Conservation (phyloP, 2,329 filamentous ascomycete genomes). For the Ascochyta rabiei region DNA sequence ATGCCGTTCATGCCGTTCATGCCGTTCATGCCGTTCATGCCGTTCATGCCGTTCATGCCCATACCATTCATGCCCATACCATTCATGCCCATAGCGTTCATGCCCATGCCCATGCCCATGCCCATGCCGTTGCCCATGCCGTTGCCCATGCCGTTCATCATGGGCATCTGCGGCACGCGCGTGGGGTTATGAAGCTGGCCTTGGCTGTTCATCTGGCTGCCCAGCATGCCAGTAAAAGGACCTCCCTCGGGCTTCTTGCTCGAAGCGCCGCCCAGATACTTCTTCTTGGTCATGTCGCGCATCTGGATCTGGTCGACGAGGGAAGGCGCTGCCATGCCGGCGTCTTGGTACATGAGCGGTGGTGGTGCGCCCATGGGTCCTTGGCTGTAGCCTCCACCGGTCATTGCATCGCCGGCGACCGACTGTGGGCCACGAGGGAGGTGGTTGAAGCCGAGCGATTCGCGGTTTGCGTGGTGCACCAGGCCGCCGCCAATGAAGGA, state of each 20-base stretch:
- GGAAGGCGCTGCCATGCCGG: slow-evolving; percentile 38
- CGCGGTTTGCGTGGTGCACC: slow-evolving; percentile 41
- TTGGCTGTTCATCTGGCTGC: slow-evolving; percentile 41
- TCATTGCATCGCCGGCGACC: slow-evolving; percentile 41
- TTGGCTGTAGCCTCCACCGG: slow-evolving; percentile 22
- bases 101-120: slow-evolving; percentile 31
- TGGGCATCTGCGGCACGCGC: slow-evolving; percentile 29
- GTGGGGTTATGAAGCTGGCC: slow-evolving; percentile 28
- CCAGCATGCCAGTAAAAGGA: slow-evolving; percentile 45
- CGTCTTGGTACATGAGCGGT: slow-evolving; percentile 39
- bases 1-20: slow-evolving; percentile 26
- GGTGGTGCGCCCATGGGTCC: slow-evolving; percentile 21
- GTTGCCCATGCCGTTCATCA: slow-evolving; percentile 21
- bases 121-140: slow-evolving; percentile 15
- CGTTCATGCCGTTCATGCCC: too few species aligned
- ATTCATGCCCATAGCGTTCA: slow-evolving; percentile 10
- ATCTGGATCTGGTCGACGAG: slow-evolving; percentile 48
- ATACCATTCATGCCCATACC: slow-evolving; percentile 18
- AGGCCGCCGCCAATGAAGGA: slow-evolving; percentile 44
- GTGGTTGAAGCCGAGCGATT: slow-evolving; percentile 47
- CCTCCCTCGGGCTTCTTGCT: slow-evolving; percentile 38
- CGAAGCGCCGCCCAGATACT: slow-evolving; percentile 45
- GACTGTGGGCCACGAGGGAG: slow-evolving; percentile 42
- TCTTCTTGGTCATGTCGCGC: slow-evolving; percentile 44
- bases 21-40: too few species aligned